Evolutionary conservation across 2,329 filamentous ascomycete genomes (phyloP).

Genomic region (Pseudopithomyces chartarum): DNA sequence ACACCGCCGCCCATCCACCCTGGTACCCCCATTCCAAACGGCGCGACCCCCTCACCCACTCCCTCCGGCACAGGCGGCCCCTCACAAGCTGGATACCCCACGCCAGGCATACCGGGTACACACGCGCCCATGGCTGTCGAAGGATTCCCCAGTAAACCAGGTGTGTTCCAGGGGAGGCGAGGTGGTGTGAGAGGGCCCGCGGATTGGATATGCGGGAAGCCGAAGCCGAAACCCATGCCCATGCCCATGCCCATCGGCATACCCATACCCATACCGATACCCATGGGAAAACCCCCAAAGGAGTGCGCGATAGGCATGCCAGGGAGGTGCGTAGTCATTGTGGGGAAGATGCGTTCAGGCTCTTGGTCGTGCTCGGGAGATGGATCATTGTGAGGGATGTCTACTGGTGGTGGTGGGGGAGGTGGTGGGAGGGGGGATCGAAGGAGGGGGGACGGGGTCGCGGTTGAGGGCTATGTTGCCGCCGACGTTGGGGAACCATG

Average conservation of each 20-base stretch:
- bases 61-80: constrained; percentile 33
- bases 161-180: constrained; percentile 13
- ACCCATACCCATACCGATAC: constrained; percentile 25
- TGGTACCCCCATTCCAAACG: constrained; percentile 31
- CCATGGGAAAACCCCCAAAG: constrained; percentile 17
- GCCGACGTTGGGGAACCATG: constrained; percentile 36
- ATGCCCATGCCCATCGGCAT: constrained; percentile 35
- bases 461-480: constrained; percentile 43
- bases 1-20: constrained; percentile 31
- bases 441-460: constrained; percentile 33
- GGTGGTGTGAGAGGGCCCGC: constrained; percentile 30
- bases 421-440: constrained; percentile 21
- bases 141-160: constrained; percentile 20
- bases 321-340: constrained; percentile 19
- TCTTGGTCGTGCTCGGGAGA: constrained; percentile 6
- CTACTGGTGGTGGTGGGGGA: background rate
- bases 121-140: constrained; percentile 5
- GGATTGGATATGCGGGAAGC: constrained; percentile 21
- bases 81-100: constrained; percentile 22
- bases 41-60: constrained; percentile 22
- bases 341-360: constrained; percentile 1
- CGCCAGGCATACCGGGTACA: constrained; percentile 8
- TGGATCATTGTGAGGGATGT: too few species aligned
- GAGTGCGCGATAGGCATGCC: constrained; percentile 10
- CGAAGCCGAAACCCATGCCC: constrained; percentile 16